phyloP scores from a whole-genome alignment of 192 early-diverging fungal species.

The Jimgerdemannia lactiflua region DNA sequence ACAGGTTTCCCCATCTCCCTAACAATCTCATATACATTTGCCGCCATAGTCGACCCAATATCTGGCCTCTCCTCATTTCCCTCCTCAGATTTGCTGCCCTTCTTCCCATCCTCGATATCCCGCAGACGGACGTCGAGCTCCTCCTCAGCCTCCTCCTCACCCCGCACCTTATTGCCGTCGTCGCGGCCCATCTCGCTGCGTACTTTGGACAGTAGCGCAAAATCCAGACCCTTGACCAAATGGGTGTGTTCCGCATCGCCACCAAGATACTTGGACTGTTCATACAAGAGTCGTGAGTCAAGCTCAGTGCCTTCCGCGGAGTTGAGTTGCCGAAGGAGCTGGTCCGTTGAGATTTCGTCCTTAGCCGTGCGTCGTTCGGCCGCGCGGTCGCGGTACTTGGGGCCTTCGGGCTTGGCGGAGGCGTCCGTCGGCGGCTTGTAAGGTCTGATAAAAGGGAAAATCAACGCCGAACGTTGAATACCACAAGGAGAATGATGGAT shows the following conservation, averaged over 20 bases:
- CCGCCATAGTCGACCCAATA: neutral
- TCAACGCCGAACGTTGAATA: neutral
- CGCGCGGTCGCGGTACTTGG: constrained; percentile 85
- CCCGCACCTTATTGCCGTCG: constrained; percentile 26
- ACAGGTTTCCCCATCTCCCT: neutral
- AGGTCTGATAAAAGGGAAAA: neutral
- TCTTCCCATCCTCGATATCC: constrained; percentile 12
- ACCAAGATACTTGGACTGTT: constrained; percentile 88
- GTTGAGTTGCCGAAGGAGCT: constrained; percentile 47
- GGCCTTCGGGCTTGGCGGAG: constrained; percentile 21
- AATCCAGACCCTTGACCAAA: constrained; percentile 92
- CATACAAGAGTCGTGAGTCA: constrained; percentile 52
- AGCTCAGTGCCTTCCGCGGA: constrained; percentile 37
- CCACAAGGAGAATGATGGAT: neutral
- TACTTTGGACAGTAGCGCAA: constrained; percentile 72
- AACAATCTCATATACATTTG: neutral
- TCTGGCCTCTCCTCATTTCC: neutral
- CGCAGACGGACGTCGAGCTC: constrained; percentile 22
- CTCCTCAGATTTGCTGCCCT: neutral
- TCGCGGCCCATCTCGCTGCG: constrained; percentile 47
- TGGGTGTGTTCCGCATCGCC: constrained; percentile 87
- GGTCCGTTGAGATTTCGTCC: constrained; percentile 63
- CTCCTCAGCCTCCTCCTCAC: neutral
- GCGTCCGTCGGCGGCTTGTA: constrained; percentile 17
- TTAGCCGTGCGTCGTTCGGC: constrained; percentile 70